Percentiles rank a stretch among this genome's conserved stretches.
Conservation (phyloP, 345 rosid species). For the rapeseed (Brassica napus) region DNA sequence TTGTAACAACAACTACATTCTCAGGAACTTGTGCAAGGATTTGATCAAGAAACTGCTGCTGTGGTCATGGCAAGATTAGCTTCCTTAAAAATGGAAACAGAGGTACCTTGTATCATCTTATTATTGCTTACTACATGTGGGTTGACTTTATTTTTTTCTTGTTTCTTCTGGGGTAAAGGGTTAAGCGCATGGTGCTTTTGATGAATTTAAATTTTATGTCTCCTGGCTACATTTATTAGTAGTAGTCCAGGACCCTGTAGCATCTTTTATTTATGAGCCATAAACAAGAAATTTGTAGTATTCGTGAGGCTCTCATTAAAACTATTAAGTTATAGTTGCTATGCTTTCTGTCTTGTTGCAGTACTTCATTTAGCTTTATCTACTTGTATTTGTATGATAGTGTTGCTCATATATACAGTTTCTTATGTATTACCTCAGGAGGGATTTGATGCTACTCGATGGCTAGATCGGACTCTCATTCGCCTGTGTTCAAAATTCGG, state of each 20-base stretch:
- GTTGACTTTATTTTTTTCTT: background rate
- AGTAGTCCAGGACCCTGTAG: conserved; percentile 10
- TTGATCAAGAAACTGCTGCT: conserved; percentile 99
- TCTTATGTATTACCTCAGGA: conserved; percentile 57
- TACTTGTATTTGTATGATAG: conserved; percentile 8
- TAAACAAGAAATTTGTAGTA: conserved; percentile 8
- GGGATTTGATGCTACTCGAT: conserved; percentile 97
- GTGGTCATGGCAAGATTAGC: conserved; percentile 90
- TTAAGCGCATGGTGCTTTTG: background rate
- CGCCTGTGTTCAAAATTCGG: conserved; percentile 95
- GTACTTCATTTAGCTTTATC: background rate
- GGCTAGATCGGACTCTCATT: conserved; percentile 96
- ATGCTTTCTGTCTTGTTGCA: background rate
- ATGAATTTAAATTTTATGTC: background rate
- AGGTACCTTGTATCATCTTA: conserved; percentile 51
- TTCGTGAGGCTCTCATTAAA: conserved; percentile 1
- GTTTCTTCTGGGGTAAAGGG: conserved; percentile 4
- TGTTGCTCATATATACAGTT: conserved; percentile 8
- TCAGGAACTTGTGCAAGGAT: conserved; percentile 91
- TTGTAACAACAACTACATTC: conserved; percentile 11
- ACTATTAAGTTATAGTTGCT: background rate
- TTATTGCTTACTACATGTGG: background rate
- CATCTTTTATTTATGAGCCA: conserved; percentile 6
- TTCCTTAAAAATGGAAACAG: conserved; percentile 94
- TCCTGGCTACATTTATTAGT: conserved; percentile 6